These are phyloP conservation scores for Aeminium ludgeri DNA, from an alignment of 495 filamentous ascomycete species.

Conservation along the genomic window DNA sequence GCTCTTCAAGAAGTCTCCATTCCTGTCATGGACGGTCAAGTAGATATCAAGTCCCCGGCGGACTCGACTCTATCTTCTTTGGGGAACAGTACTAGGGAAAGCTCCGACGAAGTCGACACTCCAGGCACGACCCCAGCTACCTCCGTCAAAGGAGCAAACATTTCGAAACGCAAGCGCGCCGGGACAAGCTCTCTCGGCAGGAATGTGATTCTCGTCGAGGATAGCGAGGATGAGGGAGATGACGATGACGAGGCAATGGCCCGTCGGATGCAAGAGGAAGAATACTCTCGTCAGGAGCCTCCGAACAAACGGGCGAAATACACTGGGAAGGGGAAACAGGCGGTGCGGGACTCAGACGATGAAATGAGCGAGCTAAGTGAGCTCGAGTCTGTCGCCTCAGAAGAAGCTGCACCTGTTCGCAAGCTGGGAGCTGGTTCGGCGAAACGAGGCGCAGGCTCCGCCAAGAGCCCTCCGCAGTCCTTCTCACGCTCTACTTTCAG, in stretches of 20 bases:
- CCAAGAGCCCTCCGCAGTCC: not conserved
- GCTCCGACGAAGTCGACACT: constrained; percentile 49
- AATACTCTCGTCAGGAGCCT: constrained; percentile 30
- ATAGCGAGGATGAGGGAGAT: constrained; percentile 22
- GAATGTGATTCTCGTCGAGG: constrained; percentile 20
- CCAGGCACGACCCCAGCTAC: constrained; percentile 57
- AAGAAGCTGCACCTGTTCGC: constrained; percentile 4
- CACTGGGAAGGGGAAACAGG: constrained; percentile 13
- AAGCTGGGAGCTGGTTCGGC: not conserved
- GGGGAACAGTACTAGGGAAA: constrained; percentile 25
- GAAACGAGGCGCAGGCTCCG: not conserved
- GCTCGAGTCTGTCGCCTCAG: constrained; percentile 9
- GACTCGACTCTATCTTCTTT: constrained; percentile 18
- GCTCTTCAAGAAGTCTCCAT: constrained; percentile 12
- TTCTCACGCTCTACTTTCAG: not conserved
- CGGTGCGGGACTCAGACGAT: constrained; percentile 9
- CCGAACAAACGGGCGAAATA: constrained; percentile 17
- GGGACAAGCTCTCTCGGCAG: constrained; percentile 10
- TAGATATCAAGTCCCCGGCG: constrained; percentile 8
- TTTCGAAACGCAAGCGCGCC: constrained; percentile 18
- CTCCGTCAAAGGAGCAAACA: constrained; percentile 32
- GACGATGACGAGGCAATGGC: constrained; percentile 39
- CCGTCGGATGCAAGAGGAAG: constrained; percentile 42
- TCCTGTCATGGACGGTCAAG: constrained; percentile 8
- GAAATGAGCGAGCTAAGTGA: constrained; percentile 14